Evolutionary conservation across 257 asterid species (phyloP).

Genomic region (Ehretia macrophylla): DNA sequence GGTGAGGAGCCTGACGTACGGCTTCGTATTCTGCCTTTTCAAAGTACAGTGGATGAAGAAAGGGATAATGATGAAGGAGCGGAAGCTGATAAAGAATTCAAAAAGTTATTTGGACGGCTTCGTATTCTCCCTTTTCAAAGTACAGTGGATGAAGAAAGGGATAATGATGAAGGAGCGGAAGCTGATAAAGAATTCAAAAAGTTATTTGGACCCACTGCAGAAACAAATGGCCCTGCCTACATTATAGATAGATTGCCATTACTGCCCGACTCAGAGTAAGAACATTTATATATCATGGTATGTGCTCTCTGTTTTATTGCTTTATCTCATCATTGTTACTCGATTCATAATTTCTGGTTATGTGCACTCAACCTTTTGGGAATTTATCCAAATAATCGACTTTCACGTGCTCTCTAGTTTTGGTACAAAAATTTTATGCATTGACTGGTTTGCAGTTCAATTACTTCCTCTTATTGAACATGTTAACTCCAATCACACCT

Average conservation of each 20-base stretch:
- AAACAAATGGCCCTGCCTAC: slow-evolving; percentile 53
- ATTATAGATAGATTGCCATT: slow-evolving; percentile 59
- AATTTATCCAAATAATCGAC: no score
- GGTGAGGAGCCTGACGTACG: slow-evolving; percentile 50
- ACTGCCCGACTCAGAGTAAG: slow-evolving; percentile 50
- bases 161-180: slow-evolving; percentile 29
- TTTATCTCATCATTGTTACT: background rate
- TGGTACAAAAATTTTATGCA: no score
- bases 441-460: no score
- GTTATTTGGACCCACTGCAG: slow-evolving; percentile 27
- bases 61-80: slow-evolving; percentile 24
- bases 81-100: slow-evolving; percentile 31
- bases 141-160: slow-evolving; percentile 33
- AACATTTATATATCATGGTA: background rate
- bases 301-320: no score
- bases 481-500: no score
- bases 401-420: no score
- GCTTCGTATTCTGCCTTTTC: slow-evolving; percentile 65
- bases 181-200: slow-evolving; percentile 29
- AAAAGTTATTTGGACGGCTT: slow-evolving; percentile 22
- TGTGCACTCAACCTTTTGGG: no score
- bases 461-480: no score
- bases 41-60: slow-evolving; percentile 33
- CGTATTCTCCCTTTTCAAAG: slow-evolving; percentile 57
- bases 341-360: no score